Base-by-base conservation (phyloP, 1,139 yeast species). In the Candida gigantensis region DNA sequence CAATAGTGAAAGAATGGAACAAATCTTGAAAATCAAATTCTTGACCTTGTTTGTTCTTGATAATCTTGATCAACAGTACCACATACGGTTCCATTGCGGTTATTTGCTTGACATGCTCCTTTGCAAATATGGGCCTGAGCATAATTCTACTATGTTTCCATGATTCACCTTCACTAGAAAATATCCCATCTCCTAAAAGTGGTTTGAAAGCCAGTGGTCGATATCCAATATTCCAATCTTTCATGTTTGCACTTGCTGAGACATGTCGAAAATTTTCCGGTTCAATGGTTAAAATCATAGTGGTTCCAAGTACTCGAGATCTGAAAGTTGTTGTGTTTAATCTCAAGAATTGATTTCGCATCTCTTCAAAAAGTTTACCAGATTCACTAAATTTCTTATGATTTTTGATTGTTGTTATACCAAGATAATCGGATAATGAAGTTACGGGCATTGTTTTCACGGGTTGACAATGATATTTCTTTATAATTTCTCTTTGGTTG, bases 71-170 rank as follows among this genome's bases (percentile, higher is more conserved):
- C 36, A 74, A 53, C 11, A 48, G 50, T 43, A 62, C 64, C 6
- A 69, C 47, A 44, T 72, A 77, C 9, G 51, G 55, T 45, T 72
- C 77, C 47, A 75, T 58, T 9, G 63, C 45, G 36, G 61, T 58
- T 29, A 75, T 61, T 42, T 72, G 78, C 10, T 72, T 65, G 26
- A 76, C 67, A 47, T 74, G 75, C 44, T 73, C 78, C 33, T 75
- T 60, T 11, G 72, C 58, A 50, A 76, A 76, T 49, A 73, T 77
- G 1, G 81, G 81, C 35, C 81, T 60, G 44, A 76, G 61, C 65
- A 76, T 54, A 3, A 75, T 69, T 36, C 81, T 59, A 25, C 75
- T 62, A 45, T 74, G 77, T 47, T 72, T 70, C 81, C 81, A 76
- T 3, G 69, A 74, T 20, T 58, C 65, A 7, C 79, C 79, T 35